Base-by-base conservation (phyloP, 2,329 filamentous ascomycete species). In the Trichoderma aggressivum region DNA sequence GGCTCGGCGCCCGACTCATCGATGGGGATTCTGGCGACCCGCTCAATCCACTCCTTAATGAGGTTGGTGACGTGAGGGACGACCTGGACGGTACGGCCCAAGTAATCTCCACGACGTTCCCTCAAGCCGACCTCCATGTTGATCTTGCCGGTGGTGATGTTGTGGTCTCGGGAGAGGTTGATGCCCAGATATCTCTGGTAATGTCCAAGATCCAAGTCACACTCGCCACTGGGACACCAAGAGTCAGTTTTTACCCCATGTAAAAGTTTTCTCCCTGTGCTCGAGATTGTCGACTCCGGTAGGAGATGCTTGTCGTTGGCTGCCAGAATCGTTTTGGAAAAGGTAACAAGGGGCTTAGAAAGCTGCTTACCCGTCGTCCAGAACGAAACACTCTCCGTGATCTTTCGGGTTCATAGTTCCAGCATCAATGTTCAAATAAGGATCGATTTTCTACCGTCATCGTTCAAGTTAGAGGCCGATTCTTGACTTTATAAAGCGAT, bases 111-210 rank as follows among this genome's bases (percentile, higher is more conserved):
- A 53, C 82, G 81, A 30, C 87, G 83, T 78, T 89, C 87, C 72
- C 89, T 89, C 78, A 91, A 87, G 77, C 97, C 94, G 68, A 98
- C 94, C 77, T 92, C 89, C 78, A 93, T 87, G 83, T 98, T 98
- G 76, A 98, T 94, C 85, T 98, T 98, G 79, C 96, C 96, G 7
- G 95, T 97, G 4, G 96, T 99, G 82, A 99, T 97, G 82, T 98
- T 98, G 85, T 95, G 94, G 76, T 97, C 94, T 73, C 91, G 87
- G 10, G 90, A 93, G 73, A 98, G 86, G 70, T 91, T 92, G 74
- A 95, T 91, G 78, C 91, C 91, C 69, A 97, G 90, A 79, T 97
- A 97, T 72, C 85, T 78, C 77, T 88, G 86, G 75, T 88, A 89
- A 78, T 88, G 88, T 24, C 87, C 87, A 58, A 89, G 82, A 76